Percentiles rank a stretch among this genome's conserved stretches.
phyloP scores from a whole-genome alignment of 2,329 filamentous ascomycete species.

The Colletotrichum navitas region DNA sequence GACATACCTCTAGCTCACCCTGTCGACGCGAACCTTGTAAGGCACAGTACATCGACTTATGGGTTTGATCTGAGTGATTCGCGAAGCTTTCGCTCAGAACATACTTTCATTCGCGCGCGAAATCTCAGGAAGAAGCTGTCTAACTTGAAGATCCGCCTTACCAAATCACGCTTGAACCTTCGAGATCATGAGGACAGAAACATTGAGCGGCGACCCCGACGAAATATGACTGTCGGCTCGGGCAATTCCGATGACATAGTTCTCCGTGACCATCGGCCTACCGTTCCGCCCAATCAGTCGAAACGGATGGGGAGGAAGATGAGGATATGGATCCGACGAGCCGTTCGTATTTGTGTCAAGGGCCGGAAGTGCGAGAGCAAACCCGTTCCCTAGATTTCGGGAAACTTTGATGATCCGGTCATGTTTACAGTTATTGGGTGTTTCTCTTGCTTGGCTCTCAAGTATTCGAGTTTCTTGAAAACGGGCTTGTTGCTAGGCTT shows the following conservation, averaged over 20 bases:
- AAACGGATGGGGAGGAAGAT: slow-evolving; percentile 19
- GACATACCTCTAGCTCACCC: slow-evolving; percentile 40
- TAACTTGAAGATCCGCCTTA: slow-evolving; percentile 37
- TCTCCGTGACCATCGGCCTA: background rate
- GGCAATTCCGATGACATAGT: slow-evolving; percentile 2
- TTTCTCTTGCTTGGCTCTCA: slow-evolving; percentile 34
- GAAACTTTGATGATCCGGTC: background rate
- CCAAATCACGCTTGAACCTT: slow-evolving; percentile 36
- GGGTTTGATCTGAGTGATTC: slow-evolving; percentile 29
- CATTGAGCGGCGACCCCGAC: background rate
- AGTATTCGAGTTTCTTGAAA: slow-evolving; percentile 30
- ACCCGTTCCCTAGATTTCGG: background rate
- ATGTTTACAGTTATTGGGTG: slow-evolving; percentile 17
- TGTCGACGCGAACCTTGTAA: slow-evolving; percentile 20
- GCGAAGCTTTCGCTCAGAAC: slow-evolving; percentile 35
- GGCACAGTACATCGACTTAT: slow-evolving; percentile 30
- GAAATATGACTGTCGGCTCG: background rate
- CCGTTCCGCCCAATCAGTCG: background rate
- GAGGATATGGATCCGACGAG: slow-evolving; percentile 30
- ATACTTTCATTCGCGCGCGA: slow-evolving; percentile 20
- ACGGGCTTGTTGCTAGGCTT: slow-evolving; percentile 1
- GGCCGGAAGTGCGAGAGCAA: slow-evolving; percentile 2
- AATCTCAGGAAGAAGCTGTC: slow-evolving; percentile 42
- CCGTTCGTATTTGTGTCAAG: slow-evolving; percentile 18
- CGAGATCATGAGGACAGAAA: slow-evolving; percentile 8